phyloP scores from a whole-genome alignment of 2,329 filamentous ascomycete genomes.

The Diaporthe humulicola region DNA sequence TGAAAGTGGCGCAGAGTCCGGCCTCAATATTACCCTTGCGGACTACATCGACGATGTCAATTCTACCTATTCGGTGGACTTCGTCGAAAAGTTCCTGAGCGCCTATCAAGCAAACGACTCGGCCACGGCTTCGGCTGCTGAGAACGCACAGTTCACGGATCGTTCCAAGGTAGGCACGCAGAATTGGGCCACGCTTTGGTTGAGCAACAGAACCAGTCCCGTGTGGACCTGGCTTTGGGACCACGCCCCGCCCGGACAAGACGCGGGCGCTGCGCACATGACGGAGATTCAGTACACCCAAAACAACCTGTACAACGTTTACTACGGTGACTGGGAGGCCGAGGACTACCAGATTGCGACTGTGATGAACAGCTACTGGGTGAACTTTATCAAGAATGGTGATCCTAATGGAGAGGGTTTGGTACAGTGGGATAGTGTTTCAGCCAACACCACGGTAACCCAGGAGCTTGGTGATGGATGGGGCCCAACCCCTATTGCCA shows the following conservation, averaged over 20 bases:
- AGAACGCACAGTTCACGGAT: constrained; percentile 45
- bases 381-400: constrained; percentile 36
- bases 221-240: constrained; percentile 17
- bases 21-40: constrained; percentile 42
- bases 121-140: constrained; percentile 40
- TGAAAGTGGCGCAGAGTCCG: constrained; percentile 46
- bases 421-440: constrained; percentile 36
- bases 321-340: constrained; percentile 20
- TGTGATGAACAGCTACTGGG: constrained; percentile 39
- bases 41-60: constrained; percentile 43
- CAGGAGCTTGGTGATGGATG: constrained; percentile 41
- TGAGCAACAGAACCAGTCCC: constrained; percentile 17
- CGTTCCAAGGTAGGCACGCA: constrained; percentile 46
- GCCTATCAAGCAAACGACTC: constrained; percentile 43
- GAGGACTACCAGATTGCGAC: constrained; percentile 34
- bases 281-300: constrained; percentile 54
- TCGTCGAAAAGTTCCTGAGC: constrained; percentile 37
- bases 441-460: constrained; percentile 33
- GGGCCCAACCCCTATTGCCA: constrained; percentile 39
- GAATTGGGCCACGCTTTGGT: constrained; percentile 44
- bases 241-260: constrained; percentile 52
- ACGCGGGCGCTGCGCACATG: constrained; percentile 51
- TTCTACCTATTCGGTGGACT: constrained; percentile 42
- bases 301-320: constrained; percentile 50
- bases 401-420: constrained; percentile 36